These are phyloP conservation scores for Eucalyptus curtisii DNA, from an alignment of 345 rosid species.

Conservation along the genomic window DNA sequence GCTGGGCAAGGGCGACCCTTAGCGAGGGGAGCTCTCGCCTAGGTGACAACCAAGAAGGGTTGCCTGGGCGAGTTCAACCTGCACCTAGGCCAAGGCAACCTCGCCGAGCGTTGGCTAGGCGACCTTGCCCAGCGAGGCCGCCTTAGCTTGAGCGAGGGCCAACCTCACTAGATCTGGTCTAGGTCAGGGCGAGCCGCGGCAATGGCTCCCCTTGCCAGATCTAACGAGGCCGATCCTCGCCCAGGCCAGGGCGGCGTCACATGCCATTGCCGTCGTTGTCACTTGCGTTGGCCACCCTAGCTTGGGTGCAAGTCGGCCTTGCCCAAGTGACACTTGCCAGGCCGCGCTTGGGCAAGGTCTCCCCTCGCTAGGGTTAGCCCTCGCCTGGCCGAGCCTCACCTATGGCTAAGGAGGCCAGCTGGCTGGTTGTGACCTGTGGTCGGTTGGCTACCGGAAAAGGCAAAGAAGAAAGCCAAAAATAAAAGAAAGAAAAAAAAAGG, in stretches of 20 bases:
- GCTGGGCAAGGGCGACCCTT: accelerated
- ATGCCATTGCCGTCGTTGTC: accelerated
- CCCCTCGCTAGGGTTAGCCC: accelerated
- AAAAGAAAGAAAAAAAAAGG: accelerated
- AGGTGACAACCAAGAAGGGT: accelerated
- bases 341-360: too few species aligned
- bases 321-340: accelerated
- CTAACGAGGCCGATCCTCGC: accelerated
- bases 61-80: too few species aligned
- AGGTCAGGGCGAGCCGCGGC: too few species aligned
- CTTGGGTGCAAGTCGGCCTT: accelerated
- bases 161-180: too few species aligned
- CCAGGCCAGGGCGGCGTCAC: accelerated
- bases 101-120: accelerated
- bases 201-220: too few species aligned
- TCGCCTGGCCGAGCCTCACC: accelerated
- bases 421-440: too few species aligned
- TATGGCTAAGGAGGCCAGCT: too few species aligned
- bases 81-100: accelerated
- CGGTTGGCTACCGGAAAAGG: too few species aligned
- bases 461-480: too few species aligned
- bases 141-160: accelerated
- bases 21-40: too few species aligned
- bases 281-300: accelerated
- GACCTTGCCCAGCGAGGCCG: accelerated